These are phyloP conservation scores for Cephaloascus fragrans DNA, from an alignment of 805 yeast genomes.

Conservation along the genomic window DNA sequence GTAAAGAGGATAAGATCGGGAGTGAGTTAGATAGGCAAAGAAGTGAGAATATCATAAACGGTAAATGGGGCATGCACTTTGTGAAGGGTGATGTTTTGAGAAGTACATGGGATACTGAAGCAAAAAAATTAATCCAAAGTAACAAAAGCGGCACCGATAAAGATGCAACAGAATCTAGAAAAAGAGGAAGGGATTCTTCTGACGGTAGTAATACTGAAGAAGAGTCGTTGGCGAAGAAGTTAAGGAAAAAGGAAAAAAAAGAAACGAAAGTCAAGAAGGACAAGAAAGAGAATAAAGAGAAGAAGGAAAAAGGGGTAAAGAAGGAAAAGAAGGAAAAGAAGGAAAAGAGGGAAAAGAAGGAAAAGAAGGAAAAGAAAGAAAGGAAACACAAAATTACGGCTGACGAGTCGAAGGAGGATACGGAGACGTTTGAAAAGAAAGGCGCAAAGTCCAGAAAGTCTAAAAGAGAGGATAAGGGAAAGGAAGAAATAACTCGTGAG, in stretches of 20 bases:
- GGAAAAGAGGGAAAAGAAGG: slow-evolving; percentile 15
- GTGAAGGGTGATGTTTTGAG: slow-evolving; percentile 75
- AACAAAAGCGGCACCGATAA: slow-evolving; percentile 11
- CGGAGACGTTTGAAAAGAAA: slow-evolving; percentile 15
- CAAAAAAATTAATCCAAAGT: neutral
- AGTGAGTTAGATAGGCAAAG: slow-evolving; percentile 62
- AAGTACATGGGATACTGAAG: slow-evolving; percentile 72
- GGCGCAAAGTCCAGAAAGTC: slow-evolving; percentile 12
- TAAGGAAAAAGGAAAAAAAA: slow-evolving; percentile 13
- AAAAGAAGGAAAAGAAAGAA: slow-evolving; percentile 13
- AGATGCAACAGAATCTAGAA: slow-evolving; percentile 3
- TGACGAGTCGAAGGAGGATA: slow-evolving; percentile 14
- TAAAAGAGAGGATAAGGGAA: slow-evolving; percentile 9
- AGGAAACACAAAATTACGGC: slow-evolving; percentile 13
- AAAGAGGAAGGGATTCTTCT: slow-evolving; percentile 2
- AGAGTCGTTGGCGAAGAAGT: slow-evolving; percentile 18
- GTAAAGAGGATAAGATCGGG: slow-evolving; percentile 60
- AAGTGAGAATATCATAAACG: slow-evolving; percentile 62
- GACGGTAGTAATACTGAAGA: slow-evolving; percentile 1
- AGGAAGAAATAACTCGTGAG: slow-evolving; percentile 14
- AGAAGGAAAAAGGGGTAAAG: slow-evolving; percentile 14
- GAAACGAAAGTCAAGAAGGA: slow-evolving; percentile 16
- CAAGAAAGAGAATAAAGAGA: slow-evolving; percentile 13
- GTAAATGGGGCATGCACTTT: slow-evolving; percentile 83
- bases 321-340: slow-evolving; percentile 16